A percentile compares a stretch with the other conserved stretches of the same genome.
Evolutionary conservation across 257 asterid species (phyloP).

Genomic region (Jacaranda mimosifolia): DNA sequence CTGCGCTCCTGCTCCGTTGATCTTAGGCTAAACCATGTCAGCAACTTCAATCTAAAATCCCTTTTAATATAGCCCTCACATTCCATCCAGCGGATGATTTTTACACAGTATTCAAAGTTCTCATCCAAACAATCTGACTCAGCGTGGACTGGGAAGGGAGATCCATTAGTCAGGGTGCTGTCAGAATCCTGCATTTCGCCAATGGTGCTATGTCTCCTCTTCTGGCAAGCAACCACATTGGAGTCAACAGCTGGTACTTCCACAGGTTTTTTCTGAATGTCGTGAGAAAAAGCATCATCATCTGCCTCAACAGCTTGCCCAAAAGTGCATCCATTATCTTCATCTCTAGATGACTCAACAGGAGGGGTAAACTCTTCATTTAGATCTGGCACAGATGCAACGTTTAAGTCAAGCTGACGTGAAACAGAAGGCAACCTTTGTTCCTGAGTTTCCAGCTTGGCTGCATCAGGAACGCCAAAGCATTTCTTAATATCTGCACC

Average conservation of each 20-base stretch:
- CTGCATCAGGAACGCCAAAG: slow-evolving; percentile 53
- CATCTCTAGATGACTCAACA: slow-evolving; percentile 75
- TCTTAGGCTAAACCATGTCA: slow-evolving; percentile 92
- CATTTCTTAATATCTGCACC: slow-evolving; percentile 52
- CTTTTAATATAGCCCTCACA: slow-evolving; percentile 79
- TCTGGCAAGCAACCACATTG: slow-evolving; percentile 55
- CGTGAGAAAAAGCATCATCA: slow-evolving; percentile 69
- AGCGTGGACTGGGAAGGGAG: slow-evolving; percentile 58
- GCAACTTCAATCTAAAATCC: slow-evolving; percentile 85
- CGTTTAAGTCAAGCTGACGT: slow-evolving; percentile 85
- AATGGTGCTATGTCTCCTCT: slow-evolving; percentile 57
- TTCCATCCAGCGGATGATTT: slow-evolving; percentile 90
- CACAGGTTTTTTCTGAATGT: slow-evolving; percentile 53
- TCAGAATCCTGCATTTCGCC: slow-evolving; percentile 83
- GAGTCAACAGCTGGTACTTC: slow-evolving; percentile 77
- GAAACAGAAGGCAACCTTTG: slow-evolving; percentile 62
- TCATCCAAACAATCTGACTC: slow-evolving; percentile 70
- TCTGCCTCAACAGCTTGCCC: slow-evolving; percentile 66
- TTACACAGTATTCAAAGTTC: slow-evolving; percentile 84
- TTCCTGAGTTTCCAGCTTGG: slow-evolving; percentile 60
- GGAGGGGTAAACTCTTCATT: slow-evolving; percentile 86
- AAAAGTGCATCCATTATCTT: slow-evolving; percentile 60
- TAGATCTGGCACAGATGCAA: slow-evolving; percentile 89
- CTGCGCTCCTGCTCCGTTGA: slow-evolving; percentile 91
- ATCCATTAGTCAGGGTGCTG: slow-evolving; percentile 89